phyloP scores from a whole-genome alignment of 1,284 basidiomycete species.

The Ustilago tritici region DNA sequence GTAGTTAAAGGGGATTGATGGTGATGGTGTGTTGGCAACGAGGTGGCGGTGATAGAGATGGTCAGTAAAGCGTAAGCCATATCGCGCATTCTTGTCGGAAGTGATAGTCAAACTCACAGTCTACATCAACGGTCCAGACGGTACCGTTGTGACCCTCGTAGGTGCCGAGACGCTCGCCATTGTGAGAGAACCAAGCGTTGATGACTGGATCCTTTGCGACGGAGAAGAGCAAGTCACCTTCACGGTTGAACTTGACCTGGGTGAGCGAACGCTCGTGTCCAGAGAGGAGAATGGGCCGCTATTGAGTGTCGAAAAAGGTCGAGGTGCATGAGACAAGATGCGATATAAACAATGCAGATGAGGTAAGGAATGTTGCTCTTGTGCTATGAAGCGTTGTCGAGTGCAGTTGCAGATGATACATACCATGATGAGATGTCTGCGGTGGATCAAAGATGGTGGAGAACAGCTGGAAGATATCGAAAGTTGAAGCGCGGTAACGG shows the following conservation, averaged over 20 bases:
- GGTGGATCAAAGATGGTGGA: constrained; percentile 21
- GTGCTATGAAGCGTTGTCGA: not conserved
- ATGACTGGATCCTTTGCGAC: constrained; percentile 95
- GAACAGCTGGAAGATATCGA: constrained; percentile 10
- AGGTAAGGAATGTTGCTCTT: not conserved
- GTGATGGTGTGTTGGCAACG: not conserved
- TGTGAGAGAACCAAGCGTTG: constrained; percentile 98
- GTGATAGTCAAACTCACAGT: constrained; percentile 71
- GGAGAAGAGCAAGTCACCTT: constrained; percentile 95
- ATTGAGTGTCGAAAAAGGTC: not conserved
- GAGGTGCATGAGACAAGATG: not conserved
- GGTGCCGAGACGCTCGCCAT: constrained; percentile 96
- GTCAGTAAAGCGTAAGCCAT: not conserved
- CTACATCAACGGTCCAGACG: constrained; percentile 95
- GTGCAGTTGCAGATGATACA: not conserved
- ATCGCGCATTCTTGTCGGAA: not conserved
- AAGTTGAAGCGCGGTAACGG: constrained; percentile 8
- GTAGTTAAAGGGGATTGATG: not conserved
- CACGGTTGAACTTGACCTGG: constrained; percentile 80
- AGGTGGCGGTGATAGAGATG: not conserved
- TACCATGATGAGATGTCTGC: constrained; percentile 14
- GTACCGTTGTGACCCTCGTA: constrained; percentile 96
- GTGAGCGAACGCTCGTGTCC: constrained; percentile 98
- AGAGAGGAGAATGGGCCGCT: constrained; percentile 70
- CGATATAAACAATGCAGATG: not conserved